Evolutionary conservation across 1,284 basidiomycete species (phyloP), one percentile per base, ranked within the genome.

Genomic region (Microbotryum intermedium): DNA sequence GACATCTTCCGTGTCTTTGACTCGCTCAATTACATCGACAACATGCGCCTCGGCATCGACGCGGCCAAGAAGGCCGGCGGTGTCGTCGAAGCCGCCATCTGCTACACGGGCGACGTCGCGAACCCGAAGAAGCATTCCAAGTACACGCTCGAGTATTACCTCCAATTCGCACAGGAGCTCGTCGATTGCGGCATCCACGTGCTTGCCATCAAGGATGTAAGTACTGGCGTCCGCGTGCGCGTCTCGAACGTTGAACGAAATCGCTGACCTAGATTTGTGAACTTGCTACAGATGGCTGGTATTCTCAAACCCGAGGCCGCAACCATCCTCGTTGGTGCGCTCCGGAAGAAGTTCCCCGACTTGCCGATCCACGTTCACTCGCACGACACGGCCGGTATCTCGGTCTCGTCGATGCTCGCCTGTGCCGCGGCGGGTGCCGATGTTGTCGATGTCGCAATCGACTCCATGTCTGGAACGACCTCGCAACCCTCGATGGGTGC

Each of bases 1-100:
- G 95, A 99, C 78, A 99, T 99, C 74, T 99, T 99, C 89, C 84
- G 95, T 76, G 92, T 99, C 59, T 99, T 99, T 71, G 95, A 99
- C 77, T 98, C 95, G 51, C 79, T 99, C 77, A 97, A 97, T 80
- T 97, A 97, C 77, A 86, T 97, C 67, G 92, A 91, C 83, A 78
- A 95, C 86, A 87, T 97, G 87, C 86, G 82, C 75, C 84, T 97
- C 67, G 92, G 92, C 75, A 98, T 98, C 70, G 94, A 98, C 74
- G 95, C 95, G 43, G 95, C 95, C 67, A 98, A 98, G 85, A 97
- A 95, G 77, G 95, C 95, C 45, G 95, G 95, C 61, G 95, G 95
- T 82, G 95, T 99, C 55, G 86, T 87, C 62, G 92, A 97, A 76
- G 95, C 90, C 51, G 93, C 92, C 66, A 92, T 99, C 72, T 99